Evolutionary conservation across 192 early-diverging fungal genomes (phyloP), one percentile per base, ranked within the genome.

Genomic region (Obelidium mucronatum): DNA sequence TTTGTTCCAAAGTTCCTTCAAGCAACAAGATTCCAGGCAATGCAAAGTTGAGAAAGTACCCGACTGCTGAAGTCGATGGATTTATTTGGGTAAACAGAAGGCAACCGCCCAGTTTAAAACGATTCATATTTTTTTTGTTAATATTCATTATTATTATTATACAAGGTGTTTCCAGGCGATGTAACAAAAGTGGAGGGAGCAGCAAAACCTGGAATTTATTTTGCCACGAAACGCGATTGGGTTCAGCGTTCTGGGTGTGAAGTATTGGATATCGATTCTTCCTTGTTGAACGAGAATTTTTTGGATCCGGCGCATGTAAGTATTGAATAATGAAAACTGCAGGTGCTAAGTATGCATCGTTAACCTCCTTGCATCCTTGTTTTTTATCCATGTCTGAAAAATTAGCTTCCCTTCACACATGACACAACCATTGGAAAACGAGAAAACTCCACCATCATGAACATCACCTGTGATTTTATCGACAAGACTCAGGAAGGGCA

Each of bases 261-360:
- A 2, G 79, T 79, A 33, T 58, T 84, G 13, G 82, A 84, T 65
- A 84, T 84, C 52, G 82, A 84, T 42, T 71, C 77, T 13, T 74
- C 48, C 11, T 68, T 84, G 1, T 64, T 84, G 52, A 31, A 76
- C 26, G 82, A 84, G 44, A 84, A 84, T 67, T 81, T 84, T 40
- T 40, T 84, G 40, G 82, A 84, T 55, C 82, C 82, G 4, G 59
- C 82, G 5, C 73, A 74, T 37, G 48, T 40, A 40, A 42, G 40
- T 51, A 8, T 22, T n/a, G n/a, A n/a, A n/a, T n/a, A n/a, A n/a
- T n/a, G n/a, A n/a, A n/a, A n/a, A n/a, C n/a, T n/a, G n/a, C n/a
- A n/a, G n/a, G n/a, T n/a, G n/a, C n/a, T n/a, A 8, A 51, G 22
- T 51, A 51, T 22, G 48, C 48, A 22, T 13, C 22, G 48, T 22